Conservation (phyloP, 495 filamentous ascomycete species). For the Lasiosphaeria hispida region DNA sequence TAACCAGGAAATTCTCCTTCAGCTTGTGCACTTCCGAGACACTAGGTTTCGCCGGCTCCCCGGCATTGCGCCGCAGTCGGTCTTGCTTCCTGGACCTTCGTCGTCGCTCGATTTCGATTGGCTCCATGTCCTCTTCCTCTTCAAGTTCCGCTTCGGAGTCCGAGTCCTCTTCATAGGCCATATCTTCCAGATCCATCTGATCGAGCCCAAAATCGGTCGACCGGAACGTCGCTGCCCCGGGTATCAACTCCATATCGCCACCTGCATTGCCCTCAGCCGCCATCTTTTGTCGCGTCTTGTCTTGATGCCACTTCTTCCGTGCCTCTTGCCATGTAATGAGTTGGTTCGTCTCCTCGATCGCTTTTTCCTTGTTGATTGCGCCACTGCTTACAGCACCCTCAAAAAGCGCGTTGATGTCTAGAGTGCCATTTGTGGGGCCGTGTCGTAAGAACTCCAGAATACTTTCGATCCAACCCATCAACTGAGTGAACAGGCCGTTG, state of each 20-base stretch:
- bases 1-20: conserved; percentile 71
- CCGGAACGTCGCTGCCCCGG: conserved; percentile 52
- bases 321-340: conserved; percentile 93
- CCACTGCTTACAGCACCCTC: conserved; percentile 68
- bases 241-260: conserved; percentile 44
- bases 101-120: conserved; percentile 80
- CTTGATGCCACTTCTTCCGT: conserved; percentile 93
- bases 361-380: conserved; percentile 65
- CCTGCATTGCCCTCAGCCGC: conserved; percentile 67
- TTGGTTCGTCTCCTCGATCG: conserved; percentile 75
- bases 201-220: conserved; percentile 86
- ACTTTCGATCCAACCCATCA: conserved; percentile 97
- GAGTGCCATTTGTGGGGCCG: conserved; percentile 70
- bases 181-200: conserved; percentile 79
- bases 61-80: conserved; percentile 74
- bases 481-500: conserved; percentile 88
- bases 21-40: conserved; percentile 77
- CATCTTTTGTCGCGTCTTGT: conserved; percentile 99
- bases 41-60: conserved; percentile 83
- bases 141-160: conserved; percentile 67
- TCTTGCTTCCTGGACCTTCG: conserved; percentile 72
- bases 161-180: conserved; percentile 71
- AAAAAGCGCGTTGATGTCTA: conserved; percentile 94
- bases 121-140: conserved; percentile 77
- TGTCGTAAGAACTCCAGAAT: conserved; percentile 90